These are phyloP conservation scores for Ophiostoma montium DNA, from an alignment of 2,329 filamentous ascomycete species.

Conservation along the genomic window DNA sequence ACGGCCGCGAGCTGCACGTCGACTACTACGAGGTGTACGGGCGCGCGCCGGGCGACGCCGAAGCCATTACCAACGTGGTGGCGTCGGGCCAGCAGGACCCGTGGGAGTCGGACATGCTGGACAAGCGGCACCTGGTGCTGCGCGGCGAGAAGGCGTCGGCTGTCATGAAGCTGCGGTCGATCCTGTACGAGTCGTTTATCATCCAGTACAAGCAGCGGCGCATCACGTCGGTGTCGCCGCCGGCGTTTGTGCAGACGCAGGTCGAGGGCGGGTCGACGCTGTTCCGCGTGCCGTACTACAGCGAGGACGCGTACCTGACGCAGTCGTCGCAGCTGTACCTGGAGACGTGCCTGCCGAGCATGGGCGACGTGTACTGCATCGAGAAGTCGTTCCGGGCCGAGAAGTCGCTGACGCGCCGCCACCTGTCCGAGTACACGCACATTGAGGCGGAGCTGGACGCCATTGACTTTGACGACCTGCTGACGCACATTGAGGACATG, in stretches of 20 bases:
- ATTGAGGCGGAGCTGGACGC: constrained; percentile 94
- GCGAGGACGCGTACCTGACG: constrained; percentile 79
- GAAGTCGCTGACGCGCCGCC: constrained; percentile 85
- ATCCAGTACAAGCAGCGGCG: constrained; percentile 62
- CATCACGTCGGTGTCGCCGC: constrained; percentile 73
- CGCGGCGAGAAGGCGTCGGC: constrained; percentile 74
- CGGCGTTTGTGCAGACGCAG: constrained; percentile 87
- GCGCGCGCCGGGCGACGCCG: constrained; percentile 70
- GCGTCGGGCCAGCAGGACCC: constrained; percentile 47
- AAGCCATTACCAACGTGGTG: constrained; percentile 75
- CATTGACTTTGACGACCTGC: constrained; percentile 80
- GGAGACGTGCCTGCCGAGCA: constrained; percentile 78
- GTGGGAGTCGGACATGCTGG: constrained; percentile 30
- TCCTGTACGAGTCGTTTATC: constrained; percentile 69
- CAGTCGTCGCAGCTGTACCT: constrained; percentile 97
- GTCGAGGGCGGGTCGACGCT: constrained; percentile 87
- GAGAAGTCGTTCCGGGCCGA: constrained; percentile 98
- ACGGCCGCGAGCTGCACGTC: constrained; percentile 76
- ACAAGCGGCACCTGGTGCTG: constrained; percentile 71
- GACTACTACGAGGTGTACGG: constrained; percentile 65
- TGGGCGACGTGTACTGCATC: constrained; percentile 95
- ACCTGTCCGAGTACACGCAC: constrained; percentile 89
- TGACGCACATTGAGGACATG: constrained; percentile 73
- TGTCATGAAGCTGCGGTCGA: constrained; percentile 74
- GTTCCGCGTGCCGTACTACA: constrained; percentile 54